Evolutionary conservation across 768 basidiomycete species (phyloP).

Genomic region (Jaapia argillacea): DNA sequence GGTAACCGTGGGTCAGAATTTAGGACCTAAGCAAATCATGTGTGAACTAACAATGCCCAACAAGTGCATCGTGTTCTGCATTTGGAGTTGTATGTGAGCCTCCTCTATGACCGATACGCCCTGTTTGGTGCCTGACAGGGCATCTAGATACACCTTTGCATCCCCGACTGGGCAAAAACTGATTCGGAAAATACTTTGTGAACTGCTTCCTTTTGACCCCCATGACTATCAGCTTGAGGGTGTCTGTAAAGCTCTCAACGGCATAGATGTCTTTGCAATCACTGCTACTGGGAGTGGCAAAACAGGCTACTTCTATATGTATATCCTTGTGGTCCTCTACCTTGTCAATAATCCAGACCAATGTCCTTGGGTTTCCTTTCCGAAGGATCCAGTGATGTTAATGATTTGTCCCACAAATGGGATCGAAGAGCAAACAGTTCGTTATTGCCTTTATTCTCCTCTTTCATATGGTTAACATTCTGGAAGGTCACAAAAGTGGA

Average conservation of each 20-base stretch:
- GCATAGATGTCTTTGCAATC: slow-evolving; percentile 12
- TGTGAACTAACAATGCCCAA: too few species aligned
- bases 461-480: not conserved
- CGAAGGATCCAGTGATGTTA: slow-evolving; percentile 15
- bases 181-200: not conserved
- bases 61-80: too few species aligned
- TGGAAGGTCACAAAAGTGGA: not conserved
- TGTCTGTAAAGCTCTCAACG: slow-evolving; percentile 14
- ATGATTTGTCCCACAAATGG: slow-evolving; percentile 17
- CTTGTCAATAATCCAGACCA: slow-evolving; percentile 9
- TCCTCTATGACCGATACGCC: too few species aligned
- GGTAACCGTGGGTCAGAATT: too few species aligned
- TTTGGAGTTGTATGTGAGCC: too few species aligned
- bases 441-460: not conserved
- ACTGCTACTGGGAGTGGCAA: slow-evolving; percentile 14
- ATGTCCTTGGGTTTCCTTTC: slow-evolving; percentile 4
- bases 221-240: slow-evolving; percentile 19
- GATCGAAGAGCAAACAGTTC: slow-evolving; percentile 15
- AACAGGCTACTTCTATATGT: slow-evolving; percentile 12
- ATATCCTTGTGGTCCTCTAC: slow-evolving; percentile 10
- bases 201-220: slow-evolving; percentile 1
- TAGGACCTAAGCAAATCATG: too few species aligned
- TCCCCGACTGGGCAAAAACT: not conserved
- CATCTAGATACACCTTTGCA: not conserved
- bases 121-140: too few species aligned